These are phyloP conservation scores for Chimonanthus praecox DNA, from an alignment of 164 flowering plant genomes.

Conservation along the genomic window DNA sequence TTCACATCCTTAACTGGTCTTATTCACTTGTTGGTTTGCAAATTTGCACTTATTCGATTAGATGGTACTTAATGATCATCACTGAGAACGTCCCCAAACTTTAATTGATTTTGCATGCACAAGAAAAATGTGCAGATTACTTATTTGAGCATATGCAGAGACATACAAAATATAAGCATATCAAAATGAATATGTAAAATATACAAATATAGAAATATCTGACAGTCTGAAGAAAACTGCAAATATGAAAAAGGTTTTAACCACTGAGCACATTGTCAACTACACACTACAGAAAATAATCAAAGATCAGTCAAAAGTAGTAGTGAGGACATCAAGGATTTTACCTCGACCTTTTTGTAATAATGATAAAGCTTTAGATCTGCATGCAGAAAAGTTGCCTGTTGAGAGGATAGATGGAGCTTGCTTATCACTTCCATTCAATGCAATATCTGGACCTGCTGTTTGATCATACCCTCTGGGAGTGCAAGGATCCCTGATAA, in stretches of 20 bases:
- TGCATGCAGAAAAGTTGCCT: constrained; percentile 54
- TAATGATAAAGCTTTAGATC: constrained; percentile 25
- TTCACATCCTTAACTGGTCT: no score
- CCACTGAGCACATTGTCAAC: background rate
- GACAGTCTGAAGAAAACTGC: background rate
- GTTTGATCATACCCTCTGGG: constrained; percentile 36
- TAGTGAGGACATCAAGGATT: background rate
- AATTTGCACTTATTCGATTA: no score
- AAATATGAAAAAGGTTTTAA: background rate
- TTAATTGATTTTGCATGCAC: no score
- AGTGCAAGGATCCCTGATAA: constrained; percentile 33
- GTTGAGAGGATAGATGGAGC: constrained; percentile 12
- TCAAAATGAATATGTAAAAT: no score
- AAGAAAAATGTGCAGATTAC: no score
- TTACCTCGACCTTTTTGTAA: constrained; percentile 31
- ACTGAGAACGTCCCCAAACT: no score
- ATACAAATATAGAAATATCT: no score
- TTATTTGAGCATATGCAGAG: no score
- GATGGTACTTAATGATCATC: no score
- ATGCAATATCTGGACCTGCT: constrained; percentile 1
- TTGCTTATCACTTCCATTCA: constrained; percentile 20
- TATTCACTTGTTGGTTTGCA: no score
- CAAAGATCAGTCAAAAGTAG: background rate
- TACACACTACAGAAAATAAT: background rate
- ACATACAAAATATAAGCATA: no score